A percentile compares a stretch with the other conserved stretches of the same genome.
These are phyloP conservation scores for Erigeron canadensis DNA, from an alignment of 129 eudicot genomes.

Conservation along the genomic window DNA sequence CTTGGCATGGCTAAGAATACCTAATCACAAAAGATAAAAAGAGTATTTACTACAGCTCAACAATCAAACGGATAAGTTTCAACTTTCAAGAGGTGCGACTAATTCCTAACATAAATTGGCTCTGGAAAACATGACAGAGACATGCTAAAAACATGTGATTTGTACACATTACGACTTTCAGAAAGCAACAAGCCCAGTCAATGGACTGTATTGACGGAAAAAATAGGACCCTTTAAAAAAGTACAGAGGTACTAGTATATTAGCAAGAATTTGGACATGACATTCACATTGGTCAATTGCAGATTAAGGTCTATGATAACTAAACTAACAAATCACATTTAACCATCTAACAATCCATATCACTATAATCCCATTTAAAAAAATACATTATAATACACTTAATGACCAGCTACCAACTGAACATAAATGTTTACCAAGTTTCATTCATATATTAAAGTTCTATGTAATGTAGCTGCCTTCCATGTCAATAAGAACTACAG, in stretches of 20 bases:
- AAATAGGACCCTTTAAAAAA: not conserved
- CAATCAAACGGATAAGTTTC: not conserved
- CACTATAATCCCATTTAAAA: no score
- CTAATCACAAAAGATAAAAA: not conserved
- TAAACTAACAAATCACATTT: no score
- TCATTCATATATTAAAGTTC: not conserved
- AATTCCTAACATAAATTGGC: constrained; percentile 8
- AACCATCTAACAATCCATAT: no score
- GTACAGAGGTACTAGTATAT: no score
- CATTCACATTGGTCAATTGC: no score
- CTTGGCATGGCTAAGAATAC: not conserved
- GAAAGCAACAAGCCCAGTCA: not conserved
- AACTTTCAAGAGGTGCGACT: not conserved
- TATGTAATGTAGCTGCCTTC: not conserved
- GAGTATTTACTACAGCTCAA: constrained; percentile 4
- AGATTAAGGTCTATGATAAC: no score
- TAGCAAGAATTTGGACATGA: no score
- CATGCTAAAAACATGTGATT: no score
- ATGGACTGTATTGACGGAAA: not conserved
- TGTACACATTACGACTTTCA: no score
- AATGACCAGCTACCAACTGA: not conserved
- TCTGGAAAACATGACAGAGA: not conserved
- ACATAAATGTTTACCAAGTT: not conserved
- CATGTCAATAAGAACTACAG: not conserved
- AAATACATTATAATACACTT: no score